Evolutionary conservation across 2,329 filamentous ascomycete genomes (phyloP), one percentile per base, ranked within the genome.

Genomic region (Chaetomiaceae sp.): DNA sequence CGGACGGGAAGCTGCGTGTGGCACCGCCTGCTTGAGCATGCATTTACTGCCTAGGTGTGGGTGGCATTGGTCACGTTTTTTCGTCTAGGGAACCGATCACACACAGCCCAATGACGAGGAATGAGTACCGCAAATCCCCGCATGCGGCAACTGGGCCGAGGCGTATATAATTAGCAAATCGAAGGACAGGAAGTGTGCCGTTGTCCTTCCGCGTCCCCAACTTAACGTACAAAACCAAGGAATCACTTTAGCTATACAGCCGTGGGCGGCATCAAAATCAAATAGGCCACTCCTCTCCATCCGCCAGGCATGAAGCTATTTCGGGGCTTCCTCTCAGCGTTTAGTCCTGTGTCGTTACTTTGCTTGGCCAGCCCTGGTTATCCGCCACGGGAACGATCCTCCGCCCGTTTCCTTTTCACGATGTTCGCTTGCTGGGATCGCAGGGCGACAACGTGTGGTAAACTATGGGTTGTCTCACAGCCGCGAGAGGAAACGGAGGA

Each of bases 401-500:
- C 53, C 45, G 43, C 49, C 53, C 53, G 53, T 55, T 49, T 50
- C 31, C 49, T 38, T 44, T 46, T 46, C 27, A 8, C 35, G 10
- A 17, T 33, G 53, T 20, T 30, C 27, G 45, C 45, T 47, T 42
- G 53, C 41, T 52, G 21, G 8, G 17, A 43, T n/a, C 33, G 31
- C 23, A 31, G 27, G 33, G 41, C 2, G 34, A 23, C 16, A 33
- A 16, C 17, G 23, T 42, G 38, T 38, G 33, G 34, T 44, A 23
- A 27, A 31, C 23, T 21, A 31, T 6, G 44, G 12, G 19, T 19
- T 23, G 16, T 20, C 34, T 56, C 51, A 60, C 57, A 60, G 50
- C 45, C 45, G 39, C 33, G 58, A 59, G 52, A 60, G 57, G 48
- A 59, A 55, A 58, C 56, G 58, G 57, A 58, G 54, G 58, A 60